phyloP scores from a whole-genome alignment of 176 grass and related monocot species.

The Echinochloa phyllopogon region DNA sequence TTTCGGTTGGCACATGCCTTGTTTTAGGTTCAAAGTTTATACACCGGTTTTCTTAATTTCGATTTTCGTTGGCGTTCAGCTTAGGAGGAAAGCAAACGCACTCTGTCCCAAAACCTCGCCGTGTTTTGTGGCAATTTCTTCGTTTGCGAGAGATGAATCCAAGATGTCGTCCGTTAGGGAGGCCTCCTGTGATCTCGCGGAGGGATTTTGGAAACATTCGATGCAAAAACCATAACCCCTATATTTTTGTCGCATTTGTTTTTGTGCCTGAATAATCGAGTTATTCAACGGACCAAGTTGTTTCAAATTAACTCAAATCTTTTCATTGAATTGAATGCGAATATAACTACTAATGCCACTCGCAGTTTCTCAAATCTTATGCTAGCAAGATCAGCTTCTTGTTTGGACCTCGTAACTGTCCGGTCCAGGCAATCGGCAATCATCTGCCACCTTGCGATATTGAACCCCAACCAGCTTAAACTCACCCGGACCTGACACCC shows the following conservation, averaged over 20 bases:
- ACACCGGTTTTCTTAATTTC: not conserved
- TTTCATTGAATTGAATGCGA: no score
- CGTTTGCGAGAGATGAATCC: conserved; percentile 63
- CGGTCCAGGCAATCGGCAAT: conserved; percentile 49
- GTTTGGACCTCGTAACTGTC: conserved; percentile 40
- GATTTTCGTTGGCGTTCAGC: not conserved
- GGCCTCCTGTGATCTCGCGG: conserved; percentile 44
- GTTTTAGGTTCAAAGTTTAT: no score
- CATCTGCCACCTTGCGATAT: conserved; percentile 65
- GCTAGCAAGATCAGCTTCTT: conserved; percentile 76
- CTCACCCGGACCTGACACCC: conserved; percentile 73
- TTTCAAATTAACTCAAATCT: not conserved
- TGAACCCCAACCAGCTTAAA: conserved; percentile 49
- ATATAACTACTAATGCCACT: no score
- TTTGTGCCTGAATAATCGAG: not conserved
- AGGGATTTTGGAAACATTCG: conserved; percentile 42
- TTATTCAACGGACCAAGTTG: not conserved
- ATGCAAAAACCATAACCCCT: not conserved
- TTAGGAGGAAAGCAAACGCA: conserved; percentile 56
- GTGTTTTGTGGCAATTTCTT: conserved; percentile 93
- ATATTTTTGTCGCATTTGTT: no score
- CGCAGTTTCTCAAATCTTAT: no score
- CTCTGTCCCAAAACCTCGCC: conserved; percentile 65
- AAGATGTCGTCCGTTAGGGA: conserved; percentile 22
- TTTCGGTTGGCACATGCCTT: conserved; percentile 50